Evolutionary conservation across 2,329 filamentous ascomycete genomes (phyloP), one percentile per base, ranked within the genome.

Genomic region (Coniochaeta ligniaria): DNA sequence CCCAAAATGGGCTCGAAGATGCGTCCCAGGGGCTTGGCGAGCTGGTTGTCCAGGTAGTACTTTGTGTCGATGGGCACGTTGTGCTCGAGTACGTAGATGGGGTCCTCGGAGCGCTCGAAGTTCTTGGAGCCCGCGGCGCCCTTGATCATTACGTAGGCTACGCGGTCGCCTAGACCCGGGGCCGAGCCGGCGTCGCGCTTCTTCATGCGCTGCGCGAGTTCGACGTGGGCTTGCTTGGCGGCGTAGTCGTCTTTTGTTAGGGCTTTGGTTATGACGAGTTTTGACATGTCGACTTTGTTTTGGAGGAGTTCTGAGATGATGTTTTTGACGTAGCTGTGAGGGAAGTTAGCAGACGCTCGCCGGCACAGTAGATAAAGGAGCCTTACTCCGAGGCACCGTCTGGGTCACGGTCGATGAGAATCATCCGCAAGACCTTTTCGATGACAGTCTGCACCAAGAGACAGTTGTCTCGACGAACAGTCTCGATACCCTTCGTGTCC

Each of bases 401-500:
- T 12, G 96, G 86, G 72, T 99, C 92, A 66, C 87, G 89, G 66
- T 99, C 93, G 64, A 99, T 97, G 68, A 99, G 78, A 68, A 99
- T 91, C 88, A 97, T 98, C 66, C 92, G 85, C 65, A 99, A 77
- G 24, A 96, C 94, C 60, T 95, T 98, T 75, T 99, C 95, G 69
- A 99, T 98, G 62, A 98, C 95, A 3, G 90, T 97, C 75, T 98
- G 94, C 17, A 98, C 95, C 62, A 99, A 79, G 59, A 95, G 82
- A 72, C 95, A 99, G 72, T 99, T 99, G 74, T 99, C 95, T 82
- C 95, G 84, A 66, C 95, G 89, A 55, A 99, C 96, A 3, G 95
- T 99, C 76, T 99, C 95, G 66, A 99, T 98, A 81, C 95, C 95
- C 74, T 99, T 99, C 62, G 92, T 98, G 75, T 99, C 95, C 96